phyloP scores from a whole-genome alignment of 116 monocot genomes.

The Papilionanthe hybrid region DNA sequence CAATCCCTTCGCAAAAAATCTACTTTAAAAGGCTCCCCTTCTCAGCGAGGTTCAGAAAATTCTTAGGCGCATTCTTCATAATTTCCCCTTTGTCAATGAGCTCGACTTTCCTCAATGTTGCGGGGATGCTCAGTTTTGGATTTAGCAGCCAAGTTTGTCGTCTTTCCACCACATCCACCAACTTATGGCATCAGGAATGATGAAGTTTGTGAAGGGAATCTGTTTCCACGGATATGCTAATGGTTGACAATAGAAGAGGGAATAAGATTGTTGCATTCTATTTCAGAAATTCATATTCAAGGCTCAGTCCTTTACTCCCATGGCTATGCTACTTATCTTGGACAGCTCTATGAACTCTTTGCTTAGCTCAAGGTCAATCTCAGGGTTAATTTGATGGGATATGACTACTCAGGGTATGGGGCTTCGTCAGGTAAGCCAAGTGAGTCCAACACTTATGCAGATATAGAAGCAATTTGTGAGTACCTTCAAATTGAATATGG shows the following conservation, averaged over 20 bases:
- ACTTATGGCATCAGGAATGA: conserved; percentile 40
- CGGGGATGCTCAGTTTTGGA: conserved; percentile 58
- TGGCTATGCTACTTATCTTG: conserved; percentile 67
- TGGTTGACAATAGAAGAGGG: conserved; percentile 44
- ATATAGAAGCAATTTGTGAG: conserved; percentile 60
- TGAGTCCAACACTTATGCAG: conserved; percentile 65
- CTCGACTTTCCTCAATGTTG: conserved; percentile 28
- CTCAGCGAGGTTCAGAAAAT: neutral
- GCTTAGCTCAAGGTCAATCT: conserved; percentile 74
- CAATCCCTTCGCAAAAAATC: neutral
- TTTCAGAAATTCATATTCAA: conserved; percentile 45
- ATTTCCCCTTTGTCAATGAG: conserved; percentile 42
- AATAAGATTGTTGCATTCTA: conserved; percentile 61
- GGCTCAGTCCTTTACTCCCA: conserved; percentile 69
- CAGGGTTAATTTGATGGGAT: conserved; percentile 72
- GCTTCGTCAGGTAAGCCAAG: conserved; percentile 68
- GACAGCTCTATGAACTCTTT: conserved; percentile 73
- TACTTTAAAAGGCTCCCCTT: neutral
- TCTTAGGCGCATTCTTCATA: neutral
- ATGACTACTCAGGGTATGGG: conserved; percentile 77
- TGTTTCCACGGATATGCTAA: conserved; percentile 43
- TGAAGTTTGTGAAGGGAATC: conserved; percentile 21
- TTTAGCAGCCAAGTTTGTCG: conserved; percentile 61
- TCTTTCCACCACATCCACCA: conserved; percentile 60
- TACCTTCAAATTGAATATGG: conserved; percentile 65